A percentile compares a stretch with the other conserved stretches of the same genome.
These are phyloP conservation scores for Aspergillus neotritici DNA, from an alignment of 2,329 filamentous ascomycete genomes.

Conservation along the genomic window DNA sequence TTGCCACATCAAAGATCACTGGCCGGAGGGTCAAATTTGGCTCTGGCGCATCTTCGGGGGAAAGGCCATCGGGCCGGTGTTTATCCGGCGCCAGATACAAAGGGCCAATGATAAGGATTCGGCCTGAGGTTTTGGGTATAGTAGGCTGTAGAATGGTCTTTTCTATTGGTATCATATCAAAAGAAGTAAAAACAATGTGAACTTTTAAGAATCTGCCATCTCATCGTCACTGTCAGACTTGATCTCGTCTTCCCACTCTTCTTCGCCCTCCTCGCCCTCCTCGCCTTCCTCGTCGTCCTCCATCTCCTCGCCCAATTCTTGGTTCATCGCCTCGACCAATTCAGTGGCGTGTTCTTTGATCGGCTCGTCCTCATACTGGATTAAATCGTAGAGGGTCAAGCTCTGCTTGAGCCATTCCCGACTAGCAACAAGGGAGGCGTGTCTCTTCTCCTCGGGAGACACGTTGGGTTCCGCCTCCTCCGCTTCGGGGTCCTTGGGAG, in stretches of 20 bases:
- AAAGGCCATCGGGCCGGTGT: conserved; percentile 22
- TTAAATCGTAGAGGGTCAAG: conserved; percentile 67
- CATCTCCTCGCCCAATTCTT: conserved; percentile 57
- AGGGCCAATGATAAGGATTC: not conserved
- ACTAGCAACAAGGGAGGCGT: conserved; percentile 64
- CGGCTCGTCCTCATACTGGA: conserved; percentile 64
- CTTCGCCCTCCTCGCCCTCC: conserved; percentile 50
- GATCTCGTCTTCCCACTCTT: conserved; percentile 49
- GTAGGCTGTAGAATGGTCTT: conserved; percentile 6
- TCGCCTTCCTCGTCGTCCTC: conserved; percentile 53
- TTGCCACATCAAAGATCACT: conserved; percentile 19
- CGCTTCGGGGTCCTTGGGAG: conserved; percentile 30
- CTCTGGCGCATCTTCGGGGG: conserved; percentile 18
- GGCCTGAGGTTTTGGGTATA: not conserved
- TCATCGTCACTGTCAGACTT: conserved; percentile 47
- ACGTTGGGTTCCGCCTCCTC: conserved; percentile 22
- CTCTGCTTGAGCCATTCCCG: conserved; percentile 78
- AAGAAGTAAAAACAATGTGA: conserved; percentile 20
- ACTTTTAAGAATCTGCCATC: conserved; percentile 48
- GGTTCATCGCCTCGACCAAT: conserved; percentile 50
- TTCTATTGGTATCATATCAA: conserved; percentile 31
- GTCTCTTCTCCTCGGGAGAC: conserved; percentile 48
- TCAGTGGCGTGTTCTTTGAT: conserved; percentile 42
- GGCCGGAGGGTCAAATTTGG: conserved; percentile 21
- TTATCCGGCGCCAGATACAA: conserved; percentile 26